phyloP scores from a whole-genome alignment of 225 moss, liverwort and hornwort genomes.

The Antitrichia curtipendula region DNA sequence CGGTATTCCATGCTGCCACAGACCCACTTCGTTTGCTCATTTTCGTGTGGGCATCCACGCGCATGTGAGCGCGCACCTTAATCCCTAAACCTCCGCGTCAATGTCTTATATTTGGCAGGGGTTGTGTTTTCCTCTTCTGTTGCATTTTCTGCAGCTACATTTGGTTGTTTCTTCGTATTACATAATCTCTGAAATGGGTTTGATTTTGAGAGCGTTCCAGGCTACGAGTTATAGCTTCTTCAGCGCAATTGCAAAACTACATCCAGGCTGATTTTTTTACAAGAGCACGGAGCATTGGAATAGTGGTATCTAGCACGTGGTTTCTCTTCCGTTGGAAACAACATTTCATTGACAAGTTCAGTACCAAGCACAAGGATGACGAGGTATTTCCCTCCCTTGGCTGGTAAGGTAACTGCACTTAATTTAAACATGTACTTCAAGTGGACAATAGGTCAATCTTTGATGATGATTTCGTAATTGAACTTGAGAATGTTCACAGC shows the following conservation, averaged over 20 bases:
- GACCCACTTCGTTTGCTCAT: conserved; percentile 24
- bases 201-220: neutral
- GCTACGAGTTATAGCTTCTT: neutral
- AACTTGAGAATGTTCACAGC: neutral
- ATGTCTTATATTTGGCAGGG: neutral
- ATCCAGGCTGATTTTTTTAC: neutral
- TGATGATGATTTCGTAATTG: neutral
- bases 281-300: conserved; percentile 15
- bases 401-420: neutral
- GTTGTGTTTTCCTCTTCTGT: neutral
- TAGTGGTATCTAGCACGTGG: conserved; percentile 19
- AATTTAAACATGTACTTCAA: neutral
- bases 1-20: conserved; percentile 14
- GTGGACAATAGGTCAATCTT: neutral
- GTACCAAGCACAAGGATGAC: conserved; percentile 9
- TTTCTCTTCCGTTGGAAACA: conserved; percentile 52
- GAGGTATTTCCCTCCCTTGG: neutral
- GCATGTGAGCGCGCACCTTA: neutral
- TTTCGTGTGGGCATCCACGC: conserved; percentile 12
- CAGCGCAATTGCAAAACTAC: neutral
- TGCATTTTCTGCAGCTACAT: neutral
- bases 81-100: neutral
- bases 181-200: neutral
- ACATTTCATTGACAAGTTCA: neutral
- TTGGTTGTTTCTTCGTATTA: neutral